Conservation (phyloP, 2,329 filamentous ascomycete genomes). For the Nemania sp. region DNA sequence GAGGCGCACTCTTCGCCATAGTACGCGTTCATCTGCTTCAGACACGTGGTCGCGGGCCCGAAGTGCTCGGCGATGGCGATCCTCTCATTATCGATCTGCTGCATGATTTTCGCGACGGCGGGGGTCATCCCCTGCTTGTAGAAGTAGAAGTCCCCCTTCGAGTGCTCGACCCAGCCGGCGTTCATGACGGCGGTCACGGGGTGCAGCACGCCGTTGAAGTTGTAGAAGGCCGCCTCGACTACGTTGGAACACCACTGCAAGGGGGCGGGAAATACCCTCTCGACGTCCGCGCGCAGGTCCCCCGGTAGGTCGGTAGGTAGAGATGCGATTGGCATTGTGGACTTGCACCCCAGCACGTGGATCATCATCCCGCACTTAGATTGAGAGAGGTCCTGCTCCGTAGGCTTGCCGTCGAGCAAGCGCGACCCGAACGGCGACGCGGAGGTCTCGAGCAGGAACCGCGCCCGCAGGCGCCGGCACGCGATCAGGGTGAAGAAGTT, state of each 20-base stretch:
- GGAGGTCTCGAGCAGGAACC: constrained; percentile 24
- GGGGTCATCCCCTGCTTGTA: constrained; percentile 25
- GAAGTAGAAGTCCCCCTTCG: constrained; percentile 25
- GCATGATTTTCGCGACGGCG: constrained; percentile 24
- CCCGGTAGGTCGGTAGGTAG: constrained; percentile 13
- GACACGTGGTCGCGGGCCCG: constrained; percentile 9
- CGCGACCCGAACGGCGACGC: constrained; percentile 21
- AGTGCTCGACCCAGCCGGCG: constrained; percentile 24
- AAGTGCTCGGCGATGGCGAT: constrained; percentile 15
- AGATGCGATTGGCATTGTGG: constrained; percentile 20
- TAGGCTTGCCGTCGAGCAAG: constrained; percentile 12
- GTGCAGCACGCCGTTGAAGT: constrained; percentile 26
- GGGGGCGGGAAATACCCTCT: constrained; percentile 11
- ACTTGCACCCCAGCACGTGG: constrained; percentile 22
- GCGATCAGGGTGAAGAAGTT: constrained; percentile 26
- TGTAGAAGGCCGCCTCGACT: constrained; percentile 22
- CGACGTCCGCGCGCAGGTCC: constrained; percentile 9
- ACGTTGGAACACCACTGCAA: constrained; percentile 26
- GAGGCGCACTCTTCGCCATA: constrained; percentile 13
- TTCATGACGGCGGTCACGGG: constrained; percentile 25
- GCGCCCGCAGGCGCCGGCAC: constrained; percentile 10
- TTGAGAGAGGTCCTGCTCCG: background rate
- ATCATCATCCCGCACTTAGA: constrained; percentile 11
- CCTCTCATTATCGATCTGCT: constrained; percentile 21
- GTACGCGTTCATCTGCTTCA: constrained; percentile 22